Conservation (phyloP, 2,329 filamentous ascomycete species). For the Raffaelea ambrosiae region DNA sequence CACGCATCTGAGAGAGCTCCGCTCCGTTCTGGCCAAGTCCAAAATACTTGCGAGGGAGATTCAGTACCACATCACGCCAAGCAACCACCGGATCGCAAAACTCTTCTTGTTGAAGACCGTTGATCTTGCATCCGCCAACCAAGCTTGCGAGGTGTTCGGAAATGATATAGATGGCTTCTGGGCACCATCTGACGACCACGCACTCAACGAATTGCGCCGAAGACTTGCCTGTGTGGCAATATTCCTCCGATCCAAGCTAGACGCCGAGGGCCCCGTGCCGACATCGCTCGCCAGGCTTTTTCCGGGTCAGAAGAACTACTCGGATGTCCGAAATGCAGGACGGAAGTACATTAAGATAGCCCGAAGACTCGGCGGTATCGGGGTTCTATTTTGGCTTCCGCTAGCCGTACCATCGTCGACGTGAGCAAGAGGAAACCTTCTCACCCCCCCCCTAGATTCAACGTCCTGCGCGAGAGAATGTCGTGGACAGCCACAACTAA, state of each 20-base stretch:
- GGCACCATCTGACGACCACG: background rate
- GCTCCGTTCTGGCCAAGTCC: too few species aligned
- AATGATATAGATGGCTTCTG: background rate
- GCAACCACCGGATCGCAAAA: slow-evolving; percentile 1
- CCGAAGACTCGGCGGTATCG: slow-evolving; percentile 1
- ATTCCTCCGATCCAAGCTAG: slow-evolving; percentile 1
- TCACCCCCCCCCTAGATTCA: too few species aligned
- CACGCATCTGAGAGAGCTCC: too few species aligned
- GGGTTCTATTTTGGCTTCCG: slow-evolving; percentile 4
- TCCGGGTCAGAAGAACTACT: background rate
- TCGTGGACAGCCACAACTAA: background rate
- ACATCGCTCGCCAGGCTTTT: background rate
- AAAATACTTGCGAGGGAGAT: too few species aligned
- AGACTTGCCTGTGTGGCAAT: slow-evolving; percentile 3
- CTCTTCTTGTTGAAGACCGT: background rate
- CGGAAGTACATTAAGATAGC: slow-evolving; percentile 2
- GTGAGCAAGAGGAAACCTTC: too few species aligned
- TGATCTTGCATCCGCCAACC: background rate
- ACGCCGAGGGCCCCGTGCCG: background rate
- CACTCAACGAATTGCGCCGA: background rate
- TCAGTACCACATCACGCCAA: too few species aligned
- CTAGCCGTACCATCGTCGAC: slow-evolving; percentile 1
- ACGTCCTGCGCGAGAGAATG: background rate
- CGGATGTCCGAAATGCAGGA: slow-evolving; percentile 1
- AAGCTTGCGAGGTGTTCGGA: background rate